Conservation (phyloP, 306 rosid species). For the Dryas alaskensis region DNA sequence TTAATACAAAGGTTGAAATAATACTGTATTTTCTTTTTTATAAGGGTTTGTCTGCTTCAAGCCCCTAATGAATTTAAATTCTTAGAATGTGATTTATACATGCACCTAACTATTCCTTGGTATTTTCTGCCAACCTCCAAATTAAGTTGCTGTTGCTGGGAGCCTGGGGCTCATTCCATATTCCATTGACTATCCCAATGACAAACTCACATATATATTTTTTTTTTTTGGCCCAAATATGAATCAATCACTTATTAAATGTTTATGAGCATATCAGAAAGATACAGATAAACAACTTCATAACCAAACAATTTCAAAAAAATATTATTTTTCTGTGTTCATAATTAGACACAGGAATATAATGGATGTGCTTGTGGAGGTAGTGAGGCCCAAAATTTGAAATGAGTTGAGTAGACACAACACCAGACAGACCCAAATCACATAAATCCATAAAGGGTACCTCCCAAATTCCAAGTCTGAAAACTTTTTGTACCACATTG, state of each 20-base stretch:
- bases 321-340: too few relatives aligned
- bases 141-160: background rate
- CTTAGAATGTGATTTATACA: background rate
- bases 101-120: background rate
- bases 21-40: background rate
- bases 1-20: background rate
- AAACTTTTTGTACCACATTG: too few relatives aligned
- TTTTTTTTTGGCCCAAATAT: too few relatives aligned
- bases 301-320: too few relatives aligned
- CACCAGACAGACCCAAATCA: background rate
- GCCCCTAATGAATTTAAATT: background rate
- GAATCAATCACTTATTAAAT: background rate
- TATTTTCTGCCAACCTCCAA: background rate
- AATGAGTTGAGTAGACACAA: background rate
- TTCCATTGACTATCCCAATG: background rate
- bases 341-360: background rate
- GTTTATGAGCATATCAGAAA: background rate
- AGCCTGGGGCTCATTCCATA: background rate
- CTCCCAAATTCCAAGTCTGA: too few relatives aligned
- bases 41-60: slow-evolving; percentile 2
- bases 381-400: background rate
- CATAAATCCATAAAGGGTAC: too few relatives aligned
- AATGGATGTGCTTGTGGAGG: background rate
- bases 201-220: background rate
- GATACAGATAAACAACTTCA: background rate